Percentiles rank a stretch among this genome's conserved stretches.
phyloP scores from a whole-genome alignment of 805 yeast genomes.

The Kuraishia capsulata region DNA sequence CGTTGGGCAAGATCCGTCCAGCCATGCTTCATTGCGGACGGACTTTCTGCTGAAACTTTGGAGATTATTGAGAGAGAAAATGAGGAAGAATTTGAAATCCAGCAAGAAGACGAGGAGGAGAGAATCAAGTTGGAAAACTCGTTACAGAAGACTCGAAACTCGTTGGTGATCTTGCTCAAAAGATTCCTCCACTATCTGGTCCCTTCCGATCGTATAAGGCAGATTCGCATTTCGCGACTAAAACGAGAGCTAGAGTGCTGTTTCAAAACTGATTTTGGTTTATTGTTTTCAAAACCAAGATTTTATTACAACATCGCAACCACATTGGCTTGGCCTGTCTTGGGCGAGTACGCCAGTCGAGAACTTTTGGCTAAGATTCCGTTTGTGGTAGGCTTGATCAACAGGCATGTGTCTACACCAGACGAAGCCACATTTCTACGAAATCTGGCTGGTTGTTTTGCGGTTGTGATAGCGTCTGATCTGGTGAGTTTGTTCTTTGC shows the following conservation, averaged over 20 bases:
- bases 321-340: conserved; percentile 23
- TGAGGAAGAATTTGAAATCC: conserved; percentile 12
- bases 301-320: conserved; percentile 12
- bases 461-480: conserved; percentile 22
- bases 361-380: conserved; percentile 13
- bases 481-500: conserved; percentile 19
- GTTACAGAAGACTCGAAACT: not conserved
- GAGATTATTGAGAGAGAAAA: conserved; percentile 23
- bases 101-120: conserved; percentile 1
- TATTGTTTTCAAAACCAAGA: conserved; percentile 12
- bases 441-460: conserved; percentile 24
- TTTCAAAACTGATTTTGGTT: conserved; percentile 18
- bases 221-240: conserved; percentile 11
- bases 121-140: not conserved
- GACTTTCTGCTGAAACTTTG: conserved; percentile 19
- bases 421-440: conserved; percentile 24
- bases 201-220: conserved; percentile 3
- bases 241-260: conserved; percentile 19
- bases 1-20: conserved; percentile 21
- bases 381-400: conserved; percentile 11
- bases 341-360: conserved; percentile 17
- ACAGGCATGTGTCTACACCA: conserved; percentile 20
- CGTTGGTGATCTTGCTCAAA: not conserved
- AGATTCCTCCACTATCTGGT: conserved; percentile 4
- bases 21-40: conserved; percentile 25